Base-by-base conservation (phyloP, 1,139 yeast species). In the Pichia sp. region DNA sequence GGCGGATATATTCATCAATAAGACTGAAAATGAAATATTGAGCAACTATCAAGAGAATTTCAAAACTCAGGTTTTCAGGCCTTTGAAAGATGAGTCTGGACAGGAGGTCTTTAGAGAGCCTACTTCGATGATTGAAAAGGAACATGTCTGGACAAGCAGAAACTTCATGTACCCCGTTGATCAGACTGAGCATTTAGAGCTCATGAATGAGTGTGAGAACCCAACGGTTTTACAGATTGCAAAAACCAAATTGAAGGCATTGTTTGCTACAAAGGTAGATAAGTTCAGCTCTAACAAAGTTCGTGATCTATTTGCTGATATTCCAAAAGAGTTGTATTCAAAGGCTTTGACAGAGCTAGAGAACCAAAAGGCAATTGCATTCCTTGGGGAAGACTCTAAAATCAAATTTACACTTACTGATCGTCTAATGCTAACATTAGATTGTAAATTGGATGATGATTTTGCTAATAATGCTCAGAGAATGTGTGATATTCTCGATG, bases 331-430 rank as follows among this genome's bases (percentile, higher is more conserved):
- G 0, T 68, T 66, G 0, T 76, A 80, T n/a, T 71, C 79, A 20
- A 66, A 67, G 14, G 89, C 88, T 0, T 72, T 84, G 7, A 68
- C 75, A 6, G 76, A 74, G 16, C 71, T 88, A 68, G 80, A 84
- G 17, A 73, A 72, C 45, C 80, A 77, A 7, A 79, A 77, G 57
- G 84, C 83, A 46, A 73, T 86, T 58, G 73, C 79, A 1, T 76
- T 77, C 54, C 73, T 77, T 20, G 77, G 82, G 2, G 77, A 77
- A 36, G 75, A 73, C 29, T 72, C 78, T 0, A 73, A 74, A 45
- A 73, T 77, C 10, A 78, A 81, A 56, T 85, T 84, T 61, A 68
- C 73, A 6, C 69, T 87, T 46, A 80, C 89, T 1, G 95, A 87
- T 31, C 77, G 73, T 57, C 75, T 85, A 42, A 67, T 75, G 54